Evolutionary conservation across 2,329 filamentous ascomycete species (phyloP).

Genomic region (Clonostachys rhizophaga): DNA sequence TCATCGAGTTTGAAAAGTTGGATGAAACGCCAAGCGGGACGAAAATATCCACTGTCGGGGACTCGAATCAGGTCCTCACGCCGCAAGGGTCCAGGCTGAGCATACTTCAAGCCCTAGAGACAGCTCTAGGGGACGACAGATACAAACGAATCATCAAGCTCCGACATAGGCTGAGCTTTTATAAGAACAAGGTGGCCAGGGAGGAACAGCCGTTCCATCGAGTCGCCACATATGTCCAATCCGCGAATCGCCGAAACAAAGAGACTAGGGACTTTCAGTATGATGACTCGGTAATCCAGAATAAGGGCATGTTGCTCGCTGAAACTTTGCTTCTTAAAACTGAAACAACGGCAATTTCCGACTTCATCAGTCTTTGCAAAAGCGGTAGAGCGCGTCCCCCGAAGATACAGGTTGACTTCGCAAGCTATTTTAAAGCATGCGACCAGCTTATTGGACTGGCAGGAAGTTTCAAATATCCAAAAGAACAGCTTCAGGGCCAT

Average conservation of each 20-base stretch:
- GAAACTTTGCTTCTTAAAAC: slow-evolving; percentile 38
- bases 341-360: slow-evolving; percentile 36
- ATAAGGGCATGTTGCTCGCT: slow-evolving; percentile 32
- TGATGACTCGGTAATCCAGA: slow-evolving; percentile 27
- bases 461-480: slow-evolving; percentile 19
- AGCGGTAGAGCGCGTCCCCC: neutral
- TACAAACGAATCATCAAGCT: slow-evolving; percentile 4
- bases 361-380: slow-evolving; percentile 6
- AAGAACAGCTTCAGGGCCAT: slow-evolving; percentile 43
- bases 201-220: slow-evolving; percentile 45
- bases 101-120: slow-evolving; percentile 1
- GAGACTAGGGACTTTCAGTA: slow-evolving; percentile 22
- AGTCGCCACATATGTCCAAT: slow-evolving; percentile 37
- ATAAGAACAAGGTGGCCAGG: slow-evolving; percentile 18
- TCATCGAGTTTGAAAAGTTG: slow-evolving; percentile 6
- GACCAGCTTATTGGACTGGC: slow-evolving; percentile 31
- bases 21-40: neutral
- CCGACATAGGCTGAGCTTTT: slow-evolving; percentile 5
- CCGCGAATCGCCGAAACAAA: slow-evolving; percentile 22
- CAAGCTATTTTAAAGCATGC: slow-evolving; percentile 29
- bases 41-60: neutral
- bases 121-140: slow-evolving; percentile 2
- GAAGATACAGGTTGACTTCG: slow-evolving; percentile 15
- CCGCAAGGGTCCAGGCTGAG: neutral
- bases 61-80: neutral